Percentiles rank a stretch among this genome's conserved stretches.
Conservation (phyloP, 2,329 filamentous ascomycete genomes). For the Cladorrhinum sp. region DNA sequence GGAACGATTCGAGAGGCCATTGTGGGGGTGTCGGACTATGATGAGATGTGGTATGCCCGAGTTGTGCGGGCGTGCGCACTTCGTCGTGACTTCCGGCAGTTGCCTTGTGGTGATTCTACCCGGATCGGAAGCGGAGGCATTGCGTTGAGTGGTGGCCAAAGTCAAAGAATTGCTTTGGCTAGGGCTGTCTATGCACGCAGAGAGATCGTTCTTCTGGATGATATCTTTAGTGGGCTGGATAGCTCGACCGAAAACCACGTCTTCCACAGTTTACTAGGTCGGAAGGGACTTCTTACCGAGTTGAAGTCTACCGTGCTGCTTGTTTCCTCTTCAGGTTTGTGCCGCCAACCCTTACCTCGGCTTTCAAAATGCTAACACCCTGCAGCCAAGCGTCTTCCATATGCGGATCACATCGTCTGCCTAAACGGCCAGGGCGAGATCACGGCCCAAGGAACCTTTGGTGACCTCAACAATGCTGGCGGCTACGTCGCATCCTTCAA, state of each 20-base stretch:
- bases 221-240: slow-evolving; percentile 46
- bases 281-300: slow-evolving; percentile 39
- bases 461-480: slow-evolving; percentile 16
- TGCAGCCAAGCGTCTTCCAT: slow-evolving; percentile 34
- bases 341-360: background rate
- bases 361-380: background rate
- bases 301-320: slow-evolving; percentile 42
- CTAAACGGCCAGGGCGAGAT: slow-evolving; percentile 31
- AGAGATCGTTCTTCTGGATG: slow-evolving; percentile 44
- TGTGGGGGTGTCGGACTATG: slow-evolving; percentile 30
- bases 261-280: slow-evolving; percentile 41
- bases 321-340: slow-evolving; percentile 38
- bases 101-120: slow-evolving; percentile 27
- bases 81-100: slow-evolving; percentile 26
- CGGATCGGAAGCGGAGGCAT: slow-evolving; percentile 30
- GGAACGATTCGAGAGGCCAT: slow-evolving; percentile 40
- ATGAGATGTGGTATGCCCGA: slow-evolving; percentile 30
- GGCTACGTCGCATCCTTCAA: slow-evolving; percentile 27
- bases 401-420: slow-evolving; percentile 42
- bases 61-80: slow-evolving; percentile 32
- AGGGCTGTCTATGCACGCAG: slow-evolving; percentile 44
- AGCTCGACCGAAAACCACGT: slow-evolving; percentile 41
- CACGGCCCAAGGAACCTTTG: slow-evolving; percentile 35
- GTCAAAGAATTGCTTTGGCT: slow-evolving; percentile 39
- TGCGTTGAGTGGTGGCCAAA: slow-evolving; percentile 32